phyloP scores from a whole-genome alignment of 2,329 filamentous ascomycete genomes.

The Cladophialophora psammophila region DNA sequence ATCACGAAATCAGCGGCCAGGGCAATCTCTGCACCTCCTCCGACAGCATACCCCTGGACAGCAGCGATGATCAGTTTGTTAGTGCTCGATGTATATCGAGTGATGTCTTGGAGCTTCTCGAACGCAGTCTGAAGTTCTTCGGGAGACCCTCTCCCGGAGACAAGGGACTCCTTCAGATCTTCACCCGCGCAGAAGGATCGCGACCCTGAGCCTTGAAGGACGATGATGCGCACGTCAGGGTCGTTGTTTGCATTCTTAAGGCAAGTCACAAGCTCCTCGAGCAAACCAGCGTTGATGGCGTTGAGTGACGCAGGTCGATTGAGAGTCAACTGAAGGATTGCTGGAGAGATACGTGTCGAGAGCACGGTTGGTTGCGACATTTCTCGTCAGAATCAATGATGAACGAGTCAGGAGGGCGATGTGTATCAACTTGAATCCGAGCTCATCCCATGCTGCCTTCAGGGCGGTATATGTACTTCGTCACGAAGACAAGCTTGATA shows the following conservation, averaged over 20 bases:
- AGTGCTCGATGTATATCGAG: constrained; percentile 18
- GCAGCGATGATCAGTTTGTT: constrained; percentile 22
- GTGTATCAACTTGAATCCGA: no score
- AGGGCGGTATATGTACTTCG: no score
- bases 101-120: constrained; percentile 30
- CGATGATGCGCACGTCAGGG: constrained; percentile 11
- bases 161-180: constrained; percentile 30
- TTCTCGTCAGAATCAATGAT: neutral
- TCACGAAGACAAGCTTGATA: no score
- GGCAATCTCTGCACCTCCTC: constrained; percentile 31
- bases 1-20: constrained; percentile 32
- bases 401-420: neutral
- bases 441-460: no score
- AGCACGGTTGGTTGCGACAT: constrained; percentile 12
- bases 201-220: constrained; percentile 23
- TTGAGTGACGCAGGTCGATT: constrained; percentile 27
- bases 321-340: constrained; percentile 22
- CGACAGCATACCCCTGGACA: constrained; percentile 30
- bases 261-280: constrained; percentile 22
- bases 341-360: constrained; percentile 4
- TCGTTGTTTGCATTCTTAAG: constrained; percentile 3
- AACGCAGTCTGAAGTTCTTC: constrained; percentile 26
- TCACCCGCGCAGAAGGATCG: constrained; percentile 32
- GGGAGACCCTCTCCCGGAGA: constrained; percentile 20
- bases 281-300: constrained; percentile 26